Evolutionary conservation across 306 rosid genomes (phyloP).

Genomic region (Myrica gale): DNA sequence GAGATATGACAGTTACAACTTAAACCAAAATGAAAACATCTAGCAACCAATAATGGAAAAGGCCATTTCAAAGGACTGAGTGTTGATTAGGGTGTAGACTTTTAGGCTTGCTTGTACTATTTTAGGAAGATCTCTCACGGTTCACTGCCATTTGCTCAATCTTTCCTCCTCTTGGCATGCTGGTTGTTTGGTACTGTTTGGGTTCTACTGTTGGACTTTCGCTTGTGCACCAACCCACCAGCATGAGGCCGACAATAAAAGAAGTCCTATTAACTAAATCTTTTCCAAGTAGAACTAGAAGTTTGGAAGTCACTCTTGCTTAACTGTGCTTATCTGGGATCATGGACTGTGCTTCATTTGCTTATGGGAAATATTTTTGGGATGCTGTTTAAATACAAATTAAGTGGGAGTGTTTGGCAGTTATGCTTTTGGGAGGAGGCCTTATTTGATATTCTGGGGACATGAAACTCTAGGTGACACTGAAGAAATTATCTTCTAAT

Average conservation of each 20-base stretch:
- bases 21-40: not conserved
- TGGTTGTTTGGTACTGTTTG: not conserved
- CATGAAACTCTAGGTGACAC: not conserved
- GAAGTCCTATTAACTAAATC: not conserved
- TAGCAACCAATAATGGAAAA: not conserved
- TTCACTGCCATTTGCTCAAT: not conserved
- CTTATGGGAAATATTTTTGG: not conserved
- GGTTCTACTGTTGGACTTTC: not conserved
- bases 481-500: conserved; percentile 11
- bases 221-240: not conserved
- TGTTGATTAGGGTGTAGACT: not conserved
- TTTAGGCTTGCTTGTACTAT: not conserved
- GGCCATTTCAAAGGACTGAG: not conserved
- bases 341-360: conserved; percentile 1
- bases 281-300: not conserved
- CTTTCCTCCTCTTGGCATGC: not conserved
- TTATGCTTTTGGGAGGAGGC: conserved; percentile 18
- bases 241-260: not conserved
- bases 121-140: not conserved
- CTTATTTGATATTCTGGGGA: conserved; percentile 8
- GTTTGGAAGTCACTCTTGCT: not conserved
- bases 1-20: not conserved
- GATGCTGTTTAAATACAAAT: not conserved
- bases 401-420: conserved; percentile 1
- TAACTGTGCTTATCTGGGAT: not conserved